Evolutionary conservation across 1,139 yeast genomes (phyloP), one percentile per base, ranked within the genome.

Genomic region (Geotrichum candidum): DNA sequence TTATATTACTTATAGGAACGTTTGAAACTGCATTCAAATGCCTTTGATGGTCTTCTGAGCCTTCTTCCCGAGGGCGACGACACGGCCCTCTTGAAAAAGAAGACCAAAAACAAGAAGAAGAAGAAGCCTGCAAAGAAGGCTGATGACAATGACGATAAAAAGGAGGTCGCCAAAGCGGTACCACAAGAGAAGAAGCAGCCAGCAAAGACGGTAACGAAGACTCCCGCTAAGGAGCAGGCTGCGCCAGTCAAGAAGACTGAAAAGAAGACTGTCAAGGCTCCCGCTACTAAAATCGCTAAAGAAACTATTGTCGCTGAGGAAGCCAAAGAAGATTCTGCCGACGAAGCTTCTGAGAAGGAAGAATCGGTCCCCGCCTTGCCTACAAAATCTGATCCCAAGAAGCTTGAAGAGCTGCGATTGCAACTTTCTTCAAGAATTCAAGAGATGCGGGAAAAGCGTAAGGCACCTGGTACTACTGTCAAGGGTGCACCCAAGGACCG

Each of bases 11-110:
- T 73, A 50, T 74, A 89, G 84, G 96, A 90, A 71, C 85, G 97
- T 68, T 82, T 90, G 67, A 85, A 86, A 74, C 84, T 87, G 58
- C 96, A 90, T 72, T 88, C 97, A 22, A 81, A 86, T 63, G 95
- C 97, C 7, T 92, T 94, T 74, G 91, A 90, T 72, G 97, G 97
- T 52, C 79, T 94, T 62, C 78, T 94, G 65, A 89, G 97, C 25
- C 79, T 94, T 72, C 91, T 94, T 63, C 98, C 99, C 72, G 89
- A 85, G 71, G 88, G 84, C 66, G 84, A 84, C 67, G 80, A 86
- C 3, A 85, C 87, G 70, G 87, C 87, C 62, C 97, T 92, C 75
- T 92, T 97, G 97, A 86, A 86, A 68, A 87, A 86, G 68, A 88
- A 86, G 77, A 88, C 89, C 78, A 67, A 67, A 62, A 75, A 84